A percentile compares a stretch with the other conserved stretches of the same genome.
phyloP scores from a whole-genome alignment of 2,329 filamentous ascomycete genomes.

The Nemania sp. region DNA sequence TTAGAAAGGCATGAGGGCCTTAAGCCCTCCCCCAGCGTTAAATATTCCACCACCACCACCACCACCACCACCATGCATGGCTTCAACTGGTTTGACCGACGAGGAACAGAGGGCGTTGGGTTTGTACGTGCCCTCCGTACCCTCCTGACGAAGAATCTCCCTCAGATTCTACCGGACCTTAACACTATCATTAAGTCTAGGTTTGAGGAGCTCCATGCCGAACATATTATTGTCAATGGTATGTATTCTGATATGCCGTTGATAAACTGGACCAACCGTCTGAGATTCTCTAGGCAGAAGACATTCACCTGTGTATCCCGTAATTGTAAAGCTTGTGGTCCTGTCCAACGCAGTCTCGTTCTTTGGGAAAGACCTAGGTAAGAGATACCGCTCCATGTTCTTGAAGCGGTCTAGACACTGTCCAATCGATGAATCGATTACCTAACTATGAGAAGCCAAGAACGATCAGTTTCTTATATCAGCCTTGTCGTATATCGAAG shows the following conservation, averaged over 20 bases:
- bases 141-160: slow-evolving; percentile 43
- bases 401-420: too few relatives aligned
- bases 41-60: too few relatives aligned
- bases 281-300: background rate
- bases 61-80: slow-evolving; percentile 46
- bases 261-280: too few relatives aligned
- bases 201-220: background rate
- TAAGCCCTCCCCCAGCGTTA: too few relatives aligned
- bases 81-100: slow-evolving; percentile 49
- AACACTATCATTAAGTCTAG: background rate
- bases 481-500: slow-evolving; percentile 43
- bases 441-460: background rate
- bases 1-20: too few relatives aligned
- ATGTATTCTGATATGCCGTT: too few relatives aligned
- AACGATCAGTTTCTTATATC: slow-evolving; percentile 33
- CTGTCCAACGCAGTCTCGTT: slow-evolving; percentile 34
- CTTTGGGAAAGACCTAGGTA: slow-evolving; percentile 37
- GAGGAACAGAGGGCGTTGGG: slow-evolving; percentile 47
- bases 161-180: slow-evolving; percentile 22
- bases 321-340: slow-evolving; percentile 24
- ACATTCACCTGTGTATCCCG: slow-evolving; percentile 24
- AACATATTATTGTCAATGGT: background rate
- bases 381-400: background rate
- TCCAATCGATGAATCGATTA: too few relatives aligned
- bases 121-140: slow-evolving; percentile 43